Conservation (phyloP, 768 basidiomycete species). For the Phallus indusiatus region DNA sequence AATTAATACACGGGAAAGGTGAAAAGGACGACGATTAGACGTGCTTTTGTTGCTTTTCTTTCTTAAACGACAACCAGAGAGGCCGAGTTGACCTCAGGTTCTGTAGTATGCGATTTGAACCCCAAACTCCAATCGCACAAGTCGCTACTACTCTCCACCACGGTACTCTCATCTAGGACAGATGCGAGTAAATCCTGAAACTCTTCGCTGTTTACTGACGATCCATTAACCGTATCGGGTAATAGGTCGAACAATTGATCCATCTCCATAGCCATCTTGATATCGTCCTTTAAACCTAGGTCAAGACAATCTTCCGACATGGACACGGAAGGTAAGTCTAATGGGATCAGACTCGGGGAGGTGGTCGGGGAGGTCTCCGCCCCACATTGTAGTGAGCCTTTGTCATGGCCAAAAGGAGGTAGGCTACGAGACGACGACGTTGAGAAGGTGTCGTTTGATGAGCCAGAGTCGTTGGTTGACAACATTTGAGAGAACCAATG, state of each 20-base stretch:
- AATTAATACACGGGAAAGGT: constrained; percentile 6
- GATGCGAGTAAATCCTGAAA: constrained; percentile 21
- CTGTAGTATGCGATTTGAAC: constrained; percentile 15
- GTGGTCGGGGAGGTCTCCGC: background rate
- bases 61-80: constrained; percentile 15
- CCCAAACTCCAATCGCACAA: constrained; percentile 19
- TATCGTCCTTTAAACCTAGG: constrained; percentile 16
- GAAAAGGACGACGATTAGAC: no score
- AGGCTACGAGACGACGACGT: constrained; percentile 6
- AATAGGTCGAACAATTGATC: constrained; percentile 51
- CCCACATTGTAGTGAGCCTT: background rate
- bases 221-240: constrained; percentile 22
- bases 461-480: constrained; percentile 33
- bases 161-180: constrained; percentile 12
- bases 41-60: background rate
- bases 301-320: constrained; percentile 12
- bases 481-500: constrained; percentile 63
- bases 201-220: constrained; percentile 12
- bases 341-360: constrained; percentile 14
- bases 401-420: background rate
- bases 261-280: constrained; percentile 35
- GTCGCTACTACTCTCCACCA: background rate
- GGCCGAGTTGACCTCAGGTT: constrained; percentile 14
- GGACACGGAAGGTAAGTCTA: constrained; percentile 16
- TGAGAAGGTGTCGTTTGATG: constrained; percentile 19